Evolutionary conservation across 352 stramenopile species (phyloP).

Genomic region (Discostella stelligera): DNA sequence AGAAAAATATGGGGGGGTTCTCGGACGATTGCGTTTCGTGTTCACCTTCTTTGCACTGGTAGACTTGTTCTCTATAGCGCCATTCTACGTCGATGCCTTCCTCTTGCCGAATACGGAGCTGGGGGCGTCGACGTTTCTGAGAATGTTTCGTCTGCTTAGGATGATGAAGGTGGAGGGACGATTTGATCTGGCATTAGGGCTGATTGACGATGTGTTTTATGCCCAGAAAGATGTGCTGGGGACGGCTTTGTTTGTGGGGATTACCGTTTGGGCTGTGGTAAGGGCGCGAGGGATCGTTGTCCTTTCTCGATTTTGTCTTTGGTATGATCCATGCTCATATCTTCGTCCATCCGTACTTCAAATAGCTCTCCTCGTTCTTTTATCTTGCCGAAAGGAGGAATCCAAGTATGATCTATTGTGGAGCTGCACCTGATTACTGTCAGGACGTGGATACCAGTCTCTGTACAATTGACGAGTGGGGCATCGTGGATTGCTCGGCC

Average conservation of each 20-base stretch:
- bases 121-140: conserved; percentile 72
- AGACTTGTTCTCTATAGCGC: conserved; percentile 80
- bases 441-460: conserved; percentile 62
- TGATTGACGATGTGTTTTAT: conserved; percentile 75
- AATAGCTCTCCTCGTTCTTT: conserved; percentile 67
- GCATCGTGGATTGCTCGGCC: conserved; percentile 64
- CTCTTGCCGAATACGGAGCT: conserved; percentile 63
- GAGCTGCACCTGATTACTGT: conserved; percentile 36
- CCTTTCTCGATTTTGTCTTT: neutral
- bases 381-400: conserved; percentile 81
- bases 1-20: conserved; percentile 46
- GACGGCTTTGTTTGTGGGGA: conserved; percentile 80
- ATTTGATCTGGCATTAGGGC: conserved; percentile 64
- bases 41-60: conserved; percentile 81
- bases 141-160: conserved; percentile 83
- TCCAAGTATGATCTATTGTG: conserved; percentile 80
- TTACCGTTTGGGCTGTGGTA: conserved; percentile 79
- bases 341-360: neutral
- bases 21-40: conserved; percentile 63
- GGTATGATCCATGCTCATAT: neutral
- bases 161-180: conserved; percentile 84
- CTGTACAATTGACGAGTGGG: conserved; percentile 67
- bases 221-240: conserved; percentile 71
- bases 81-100: conserved; percentile 84
- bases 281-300: neutral